A percentile compares a stretch with the other conserved stretches of the same genome.
These are phyloP conservation scores for Hypoxylon sp. DNA, from an alignment of 2,329 filamentous ascomycete genomes.

Conservation along the genomic window DNA sequence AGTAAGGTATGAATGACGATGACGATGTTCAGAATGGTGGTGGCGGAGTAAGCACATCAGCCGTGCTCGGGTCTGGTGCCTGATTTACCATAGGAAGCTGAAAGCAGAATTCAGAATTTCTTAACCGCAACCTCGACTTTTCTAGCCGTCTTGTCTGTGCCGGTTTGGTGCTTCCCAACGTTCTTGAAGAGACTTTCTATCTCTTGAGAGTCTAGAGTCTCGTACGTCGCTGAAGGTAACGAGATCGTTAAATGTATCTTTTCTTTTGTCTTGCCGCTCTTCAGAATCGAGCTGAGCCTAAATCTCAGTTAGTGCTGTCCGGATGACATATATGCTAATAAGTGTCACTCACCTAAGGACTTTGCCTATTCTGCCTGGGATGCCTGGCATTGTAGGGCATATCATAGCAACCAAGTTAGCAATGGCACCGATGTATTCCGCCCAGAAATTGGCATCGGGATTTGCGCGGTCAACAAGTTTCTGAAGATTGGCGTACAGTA, in stretches of 20 bases:
- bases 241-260: conserved; percentile 40
- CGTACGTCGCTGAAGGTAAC: conserved; percentile 32
- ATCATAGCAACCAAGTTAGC: conserved; percentile 54
- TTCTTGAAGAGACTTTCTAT: conserved; percentile 40
- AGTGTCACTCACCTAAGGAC: conserved; percentile 51
- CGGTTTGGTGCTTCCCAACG: conserved; percentile 39
- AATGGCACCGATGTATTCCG: conserved; percentile 60
- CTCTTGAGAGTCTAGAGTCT: conserved; percentile 33
- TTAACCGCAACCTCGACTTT: conserved; percentile 40
- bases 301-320: conserved; percentile 1
- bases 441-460: conserved; percentile 58
- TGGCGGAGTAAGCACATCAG: conserved; percentile 19
- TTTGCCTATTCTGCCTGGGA: conserved; percentile 45
- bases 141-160: conserved; percentile 23
- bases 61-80: conserved; percentile 6
- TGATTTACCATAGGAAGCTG: neutral
- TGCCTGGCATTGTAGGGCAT: conserved; percentile 52
- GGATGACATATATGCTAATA: neutral
- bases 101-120: conserved; percentile 17
- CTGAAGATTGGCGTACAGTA: conserved; percentile 54
- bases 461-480: conserved; percentile 51
- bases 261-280: conserved; percentile 41
- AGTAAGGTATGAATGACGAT: conserved; percentile 15
- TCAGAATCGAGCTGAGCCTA: conserved; percentile 37
- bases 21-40: conserved; percentile 6